Base-by-base conservation (phyloP, 345 rosid species). In the Conringia planisiliqua region DNA sequence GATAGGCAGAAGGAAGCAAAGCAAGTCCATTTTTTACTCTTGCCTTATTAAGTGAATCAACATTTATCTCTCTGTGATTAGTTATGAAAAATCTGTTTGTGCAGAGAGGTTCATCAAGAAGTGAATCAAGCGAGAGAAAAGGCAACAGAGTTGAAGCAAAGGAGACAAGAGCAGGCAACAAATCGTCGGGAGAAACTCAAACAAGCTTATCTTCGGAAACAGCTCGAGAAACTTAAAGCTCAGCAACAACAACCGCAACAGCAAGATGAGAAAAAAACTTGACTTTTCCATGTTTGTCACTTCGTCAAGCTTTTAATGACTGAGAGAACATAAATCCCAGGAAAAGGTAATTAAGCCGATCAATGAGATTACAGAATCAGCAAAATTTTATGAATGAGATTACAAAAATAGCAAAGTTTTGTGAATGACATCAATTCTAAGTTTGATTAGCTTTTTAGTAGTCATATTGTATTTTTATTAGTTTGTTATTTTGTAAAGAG, bases 101-200 rank as follows among this genome's bases (percentile, higher is more conserved):
- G 26, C 86, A 90, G 97, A 80, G 96, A 95, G 79, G 92, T 95
- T 79, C 99, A 92, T 73, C 90, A 83, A 79, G 97, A 92, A 88
- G 99, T 75, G 38, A 90, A 86, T 81, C 82, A 87, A 71, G 99
- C 96, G 0, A 87, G 97, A 79, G 98, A 88, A 79, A 81, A 83
- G 79, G 88, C 66, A 8, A 85, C 87, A 2, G 96, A 85, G 76
- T 74, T 92, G 48, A 88, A 92, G 78, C 51, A 80, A 78, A 88
- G 78, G 55, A 84, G 98, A 78, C 97, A 87, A 76, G 93, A 85
- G 59, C 92, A 86, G 66, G 94, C 90, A 62, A 83, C 79, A 33
- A 86, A 85, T 63, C 89, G 92, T 20, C 88, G 91, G 10, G 96
- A 90, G 86, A 90, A 85, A 80, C 87, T 95, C 10, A 85, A 80